Evolutionary conservation across 1,284 basidiomycete species (phyloP), one percentile per base, ranked within the genome.

Genomic region (Taiwanofungus camphoratus): DNA sequence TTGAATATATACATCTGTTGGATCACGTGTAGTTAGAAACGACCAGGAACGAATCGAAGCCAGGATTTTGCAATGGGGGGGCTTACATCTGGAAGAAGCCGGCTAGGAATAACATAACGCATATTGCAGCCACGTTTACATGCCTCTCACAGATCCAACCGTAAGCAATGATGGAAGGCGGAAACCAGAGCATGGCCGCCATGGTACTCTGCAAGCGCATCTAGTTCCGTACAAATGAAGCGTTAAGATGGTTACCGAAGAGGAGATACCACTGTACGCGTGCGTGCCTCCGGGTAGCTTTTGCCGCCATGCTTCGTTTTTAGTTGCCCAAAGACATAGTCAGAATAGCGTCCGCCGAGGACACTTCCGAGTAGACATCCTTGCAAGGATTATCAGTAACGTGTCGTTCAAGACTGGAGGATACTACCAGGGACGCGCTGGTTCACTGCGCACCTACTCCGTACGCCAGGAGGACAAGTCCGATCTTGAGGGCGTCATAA

Each of bases 311-410:
- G 84, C 36, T 68, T 63, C 16, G 64, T 69, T 48, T 76, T 84
- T 41, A 86, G 62, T 36, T 69, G 67, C 3, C 61, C 58, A 22
- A 91, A 68, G 26, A 81, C 69, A 33, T 67, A 60, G 60, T 94
- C 92, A 1, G 84, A 88, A 67, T 79, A 89, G 7, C 80, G 70
- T 0, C 92, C 91, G 7, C 91, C 91, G 0, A 84, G 50, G 6
- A 92, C 51, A 46, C 80, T 85, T 3, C 91, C 91, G 2, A 66
- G 56, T 23, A 90, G 69, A 50, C 74, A 79, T 5, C 88, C 87
- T 61, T 68, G 43, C 3, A 29, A 37, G 13, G 16, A 19, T 24
- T 30, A 21, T 16, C n/a, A 33, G 21, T 3, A 20, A 15, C 20
- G 13, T 22, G 38, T 19, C 27, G 36, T 23, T 23, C 30, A 12